Conservation (phyloP, 768 basidiomycete species). For the Russula foetens region DNA sequence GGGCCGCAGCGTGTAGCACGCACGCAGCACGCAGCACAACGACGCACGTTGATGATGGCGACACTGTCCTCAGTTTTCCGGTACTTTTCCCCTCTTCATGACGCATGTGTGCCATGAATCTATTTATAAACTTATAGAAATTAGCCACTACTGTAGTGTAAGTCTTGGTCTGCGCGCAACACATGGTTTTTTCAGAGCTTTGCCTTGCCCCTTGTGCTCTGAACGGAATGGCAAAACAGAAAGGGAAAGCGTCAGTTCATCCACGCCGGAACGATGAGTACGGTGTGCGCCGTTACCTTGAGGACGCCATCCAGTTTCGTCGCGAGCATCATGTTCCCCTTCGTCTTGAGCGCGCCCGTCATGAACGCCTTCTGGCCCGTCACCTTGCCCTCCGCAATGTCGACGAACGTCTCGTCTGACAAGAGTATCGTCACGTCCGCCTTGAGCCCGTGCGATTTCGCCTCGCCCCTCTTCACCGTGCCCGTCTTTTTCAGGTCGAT, state of each 20-base stretch:
- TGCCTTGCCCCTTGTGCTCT: conserved; percentile 16
- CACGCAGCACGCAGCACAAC: neutral
- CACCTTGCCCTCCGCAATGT: conserved; percentile 69
- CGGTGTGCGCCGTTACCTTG: conserved; percentile 39
- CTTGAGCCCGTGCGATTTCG: conserved; percentile 47
- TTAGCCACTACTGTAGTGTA: neutral
- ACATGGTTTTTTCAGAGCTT: conserved; percentile 10
- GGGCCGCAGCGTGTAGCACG: too few species aligned
- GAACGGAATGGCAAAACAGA: neutral
- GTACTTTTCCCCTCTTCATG: too few species aligned
- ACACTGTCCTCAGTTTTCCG: too few species aligned
- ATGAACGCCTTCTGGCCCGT: conserved; percentile 96
- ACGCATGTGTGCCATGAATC: too few species aligned
- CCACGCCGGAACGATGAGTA: neutral
- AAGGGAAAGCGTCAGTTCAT: neutral
- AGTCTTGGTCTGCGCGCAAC: too few species aligned
- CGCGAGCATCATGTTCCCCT: conserved; percentile 89
- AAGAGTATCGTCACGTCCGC: conserved; percentile 78
- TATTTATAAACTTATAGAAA: neutral
- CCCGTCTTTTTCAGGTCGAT: conserved; percentile 89
- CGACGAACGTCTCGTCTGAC: conserved; percentile 64
- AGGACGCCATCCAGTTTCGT: conserved; percentile 84
- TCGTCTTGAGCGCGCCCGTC: conserved; percentile 89
- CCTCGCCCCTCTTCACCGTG: conserved; percentile 58
- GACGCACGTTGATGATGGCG: neutral